phyloP scores from a whole-genome alignment of 2,329 filamentous ascomycete species.

The Celoporthe dispersa region DNA sequence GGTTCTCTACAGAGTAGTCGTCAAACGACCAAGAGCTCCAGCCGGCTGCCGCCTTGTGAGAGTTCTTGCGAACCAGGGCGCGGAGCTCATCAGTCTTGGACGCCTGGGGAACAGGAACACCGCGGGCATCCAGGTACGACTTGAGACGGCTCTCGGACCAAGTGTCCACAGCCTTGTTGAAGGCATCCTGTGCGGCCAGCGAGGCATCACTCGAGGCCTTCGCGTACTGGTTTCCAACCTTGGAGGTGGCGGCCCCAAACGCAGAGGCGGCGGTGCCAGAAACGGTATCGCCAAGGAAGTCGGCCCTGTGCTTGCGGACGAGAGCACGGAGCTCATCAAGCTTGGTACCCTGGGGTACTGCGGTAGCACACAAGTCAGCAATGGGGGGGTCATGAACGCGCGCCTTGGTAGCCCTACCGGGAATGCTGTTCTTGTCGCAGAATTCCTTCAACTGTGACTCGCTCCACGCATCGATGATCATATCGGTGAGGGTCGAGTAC shows the following conservation, averaged over 20 bases:
- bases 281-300: conserved; percentile 69
- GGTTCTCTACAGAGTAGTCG: conserved; percentile 72
- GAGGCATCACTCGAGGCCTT: conserved; percentile 73
- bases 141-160: conserved; percentile 83
- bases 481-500: conserved; percentile 77
- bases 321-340: conserved; percentile 87
- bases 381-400: neutral
- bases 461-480: conserved; percentile 87
- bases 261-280: conserved; percentile 61
- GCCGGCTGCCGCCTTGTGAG: conserved; percentile 69
- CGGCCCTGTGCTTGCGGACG: conserved; percentile 82
- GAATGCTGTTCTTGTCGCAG: conserved; percentile 85
- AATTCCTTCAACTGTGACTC: conserved; percentile 90
- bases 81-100: conserved; percentile 75
- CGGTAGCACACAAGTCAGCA: conserved; percentile 34
- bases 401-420: conserved; percentile 37
- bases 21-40: conserved; percentile 81
- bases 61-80: conserved; percentile 73
- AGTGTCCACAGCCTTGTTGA: conserved; percentile 61
- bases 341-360: conserved; percentile 90
- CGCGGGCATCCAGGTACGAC: conserved; percentile 76
- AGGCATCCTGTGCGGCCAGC: conserved; percentile 67
- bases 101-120: conserved; percentile 73
- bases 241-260: conserved; percentile 74
- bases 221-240: conserved; percentile 76